Percentiles rank a stretch among this genome's conserved stretches.
These are phyloP conservation scores for Boletus nobilissimus DNA, from an alignment of 1,284 basidiomycete species.

Conservation along the genomic window DNA sequence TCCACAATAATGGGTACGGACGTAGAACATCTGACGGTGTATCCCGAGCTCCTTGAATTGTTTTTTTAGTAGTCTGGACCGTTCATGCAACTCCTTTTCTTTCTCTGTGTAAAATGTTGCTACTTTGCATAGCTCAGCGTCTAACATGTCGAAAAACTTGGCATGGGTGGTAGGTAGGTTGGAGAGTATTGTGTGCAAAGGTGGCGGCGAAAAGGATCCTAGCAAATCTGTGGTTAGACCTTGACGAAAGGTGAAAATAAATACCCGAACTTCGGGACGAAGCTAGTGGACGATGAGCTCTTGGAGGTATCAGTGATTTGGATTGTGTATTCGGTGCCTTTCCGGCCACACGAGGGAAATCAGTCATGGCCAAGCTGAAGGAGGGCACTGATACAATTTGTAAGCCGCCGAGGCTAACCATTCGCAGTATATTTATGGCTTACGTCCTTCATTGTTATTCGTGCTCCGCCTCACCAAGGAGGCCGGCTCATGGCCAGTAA, in stretches of 20 bases:
- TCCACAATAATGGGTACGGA: conserved; percentile 47
- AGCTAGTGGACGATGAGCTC: conserved; percentile 4
- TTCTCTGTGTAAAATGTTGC: conserved; percentile 83
- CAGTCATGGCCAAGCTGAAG: conserved; percentile 25
- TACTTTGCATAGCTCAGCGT: conserved; percentile 83
- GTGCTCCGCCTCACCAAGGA: conserved; percentile 6
- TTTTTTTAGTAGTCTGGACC: conserved; percentile 62
- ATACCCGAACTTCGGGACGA: conserved; percentile 26
- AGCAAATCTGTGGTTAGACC: background rate
- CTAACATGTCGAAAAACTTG: conserved; percentile 80
- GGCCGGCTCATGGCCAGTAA: background rate
- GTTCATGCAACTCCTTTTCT: conserved; percentile 73
- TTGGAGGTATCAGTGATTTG: conserved; percentile 11
- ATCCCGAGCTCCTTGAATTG: conserved; percentile 82
- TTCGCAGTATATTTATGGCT: conserved; percentile 5
- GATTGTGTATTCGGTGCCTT: background rate
- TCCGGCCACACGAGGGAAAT: conserved; percentile 13
- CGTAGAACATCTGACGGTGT: conserved; percentile 75
- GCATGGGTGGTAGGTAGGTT: conserved; percentile 68
- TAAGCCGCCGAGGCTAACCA: background rate
- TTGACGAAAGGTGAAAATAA: background rate
- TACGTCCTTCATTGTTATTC: conserved; percentile 27
- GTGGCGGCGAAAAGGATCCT: conserved; percentile 40
- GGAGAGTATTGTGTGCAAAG: conserved; percentile 62
- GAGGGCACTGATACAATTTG: conserved; percentile 28